Percentiles rank a stretch among this genome's conserved stretches.
Conservation (phyloP, 75 land plant species). For the Picea sitchensis region DNA sequence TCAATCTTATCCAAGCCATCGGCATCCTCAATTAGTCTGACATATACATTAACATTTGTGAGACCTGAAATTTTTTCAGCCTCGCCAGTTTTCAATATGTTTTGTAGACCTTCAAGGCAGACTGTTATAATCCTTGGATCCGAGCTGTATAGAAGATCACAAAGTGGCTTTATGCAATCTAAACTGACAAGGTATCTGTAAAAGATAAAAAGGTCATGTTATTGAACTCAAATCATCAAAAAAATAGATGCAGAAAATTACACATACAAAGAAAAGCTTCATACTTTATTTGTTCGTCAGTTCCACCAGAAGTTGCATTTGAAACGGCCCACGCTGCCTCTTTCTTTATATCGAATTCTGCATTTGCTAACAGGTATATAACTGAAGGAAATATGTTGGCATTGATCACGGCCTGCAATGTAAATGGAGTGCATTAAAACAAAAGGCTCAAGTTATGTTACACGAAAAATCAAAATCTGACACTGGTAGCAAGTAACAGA, state of each 20-base stretch:
- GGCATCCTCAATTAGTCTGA: constrained; percentile 30
- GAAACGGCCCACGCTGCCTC: constrained; percentile 94
- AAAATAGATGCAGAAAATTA: neutral
- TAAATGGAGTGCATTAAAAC: too few relatives aligned
- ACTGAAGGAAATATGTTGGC: constrained; percentile 72
- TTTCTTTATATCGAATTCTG: constrained; percentile 84
- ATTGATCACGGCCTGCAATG: constrained; percentile 71
- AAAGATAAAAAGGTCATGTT: neutral
- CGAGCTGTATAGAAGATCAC: constrained; percentile 77
- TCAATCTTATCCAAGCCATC: constrained; percentile 43
- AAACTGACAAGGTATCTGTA: constrained; percentile 66
- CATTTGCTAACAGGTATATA: constrained; percentile 61
- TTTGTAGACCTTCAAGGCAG: constrained; percentile 82
- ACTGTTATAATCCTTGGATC: constrained; percentile 78
- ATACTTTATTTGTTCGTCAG: constrained; percentile 14
- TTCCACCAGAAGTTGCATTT: constrained; percentile 83
- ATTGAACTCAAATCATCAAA: neutral
- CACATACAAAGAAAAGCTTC: neutral
- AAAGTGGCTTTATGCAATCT: constrained; percentile 83
- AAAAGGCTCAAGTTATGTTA: too few relatives aligned
- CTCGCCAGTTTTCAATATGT: constrained; percentile 83
- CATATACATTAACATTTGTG: constrained; percentile 28
- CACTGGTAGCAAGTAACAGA: too few relatives aligned
- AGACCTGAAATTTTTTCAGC: constrained; percentile 59
- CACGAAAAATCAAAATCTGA: too few relatives aligned